These are phyloP conservation scores for Priceomyces melissophilus DNA, from an alignment of 805 yeast species.

Conservation along the genomic window DNA sequence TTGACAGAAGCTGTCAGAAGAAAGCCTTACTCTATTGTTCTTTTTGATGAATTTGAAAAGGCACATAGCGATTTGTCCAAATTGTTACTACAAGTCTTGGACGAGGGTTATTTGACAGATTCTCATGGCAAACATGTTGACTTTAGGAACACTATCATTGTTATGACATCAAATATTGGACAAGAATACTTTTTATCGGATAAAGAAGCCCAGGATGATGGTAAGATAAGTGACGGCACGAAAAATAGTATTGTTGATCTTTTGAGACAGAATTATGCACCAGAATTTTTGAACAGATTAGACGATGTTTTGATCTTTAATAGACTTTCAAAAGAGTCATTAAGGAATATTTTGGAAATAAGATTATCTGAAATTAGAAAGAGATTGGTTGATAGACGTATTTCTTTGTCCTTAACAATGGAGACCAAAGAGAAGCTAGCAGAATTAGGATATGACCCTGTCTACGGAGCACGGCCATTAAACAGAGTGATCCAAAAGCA, in stretches of 20 bases:
- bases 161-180: conserved; percentile 96
- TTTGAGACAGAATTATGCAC: conserved; percentile 77
- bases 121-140: conserved; percentile 93
- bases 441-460: conserved; percentile 82
- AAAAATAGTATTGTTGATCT: conserved; percentile 61
- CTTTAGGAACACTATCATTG: conserved; percentile 90
- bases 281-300: conserved; percentile 91
- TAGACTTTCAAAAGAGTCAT: conserved; percentile 72
- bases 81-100: conserved; percentile 83
- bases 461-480: conserved; percentile 95
- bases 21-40: conserved; percentile 88
- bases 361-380: conserved; percentile 79
- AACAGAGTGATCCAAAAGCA: conserved; percentile 83
- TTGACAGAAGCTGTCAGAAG: conserved; percentile 94
- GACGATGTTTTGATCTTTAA: conserved; percentile 94
- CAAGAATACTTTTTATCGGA: conserved; percentile 82
- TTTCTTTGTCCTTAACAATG: conserved; percentile 50
- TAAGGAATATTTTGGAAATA: conserved; percentile 79
- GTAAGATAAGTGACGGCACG: conserved; percentile 51
- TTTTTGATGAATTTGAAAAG: conserved; percentile 95
- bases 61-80: conserved; percentile 97
- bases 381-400: conserved; percentile 75
- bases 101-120: conserved; percentile 93
- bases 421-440: conserved; percentile 77
- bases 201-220: conserved; percentile 53